phyloP scores from a whole-genome alignment of 371 early-diverging fungal genomes.

The Apophysomyces ossiformis region DNA sequence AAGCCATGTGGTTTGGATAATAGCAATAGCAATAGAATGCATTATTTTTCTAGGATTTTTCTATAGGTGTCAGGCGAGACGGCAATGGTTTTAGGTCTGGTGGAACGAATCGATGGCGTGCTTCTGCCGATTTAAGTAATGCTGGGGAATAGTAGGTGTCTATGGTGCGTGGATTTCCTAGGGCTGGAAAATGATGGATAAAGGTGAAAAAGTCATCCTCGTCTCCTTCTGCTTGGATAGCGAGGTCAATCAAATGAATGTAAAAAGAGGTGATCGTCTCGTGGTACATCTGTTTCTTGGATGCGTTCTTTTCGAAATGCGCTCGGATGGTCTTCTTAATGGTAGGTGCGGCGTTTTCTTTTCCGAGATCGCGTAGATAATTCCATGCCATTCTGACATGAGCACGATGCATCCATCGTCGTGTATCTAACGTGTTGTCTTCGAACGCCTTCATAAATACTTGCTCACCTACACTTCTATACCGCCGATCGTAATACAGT shows the following conservation, averaged over 20 bases:
- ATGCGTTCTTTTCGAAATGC: constrained; percentile 50
- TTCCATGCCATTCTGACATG: constrained; percentile 71
- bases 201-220: constrained; percentile 61
- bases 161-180: constrained; percentile 49
- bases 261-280: constrained; percentile 67
- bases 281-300: constrained; percentile 47
- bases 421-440: constrained; percentile 40
- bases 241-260: constrained; percentile 50
- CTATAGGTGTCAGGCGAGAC: not conserved
- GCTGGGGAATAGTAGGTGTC: constrained; percentile 52
- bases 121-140: constrained; percentile 43
- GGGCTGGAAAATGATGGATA: constrained; percentile 47
- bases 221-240: constrained; percentile 33
- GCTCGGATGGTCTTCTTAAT: constrained; percentile 50
- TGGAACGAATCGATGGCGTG: constrained; percentile 37
- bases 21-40: not conserved
- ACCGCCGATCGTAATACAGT: constrained; percentile 67
- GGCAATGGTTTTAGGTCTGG: constrained; percentile 56
- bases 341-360: constrained; percentile 40
- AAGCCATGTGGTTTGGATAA: not conserved
- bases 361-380: constrained; percentile 52
- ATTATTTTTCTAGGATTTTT: constrained; percentile 1
- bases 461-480: constrained; percentile 65
- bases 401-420: constrained; percentile 65
- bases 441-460: constrained; percentile 62